phyloP scores from a whole-genome alignment of 2,329 filamentous ascomycete genomes.

The Amauroascus niger region DNA sequence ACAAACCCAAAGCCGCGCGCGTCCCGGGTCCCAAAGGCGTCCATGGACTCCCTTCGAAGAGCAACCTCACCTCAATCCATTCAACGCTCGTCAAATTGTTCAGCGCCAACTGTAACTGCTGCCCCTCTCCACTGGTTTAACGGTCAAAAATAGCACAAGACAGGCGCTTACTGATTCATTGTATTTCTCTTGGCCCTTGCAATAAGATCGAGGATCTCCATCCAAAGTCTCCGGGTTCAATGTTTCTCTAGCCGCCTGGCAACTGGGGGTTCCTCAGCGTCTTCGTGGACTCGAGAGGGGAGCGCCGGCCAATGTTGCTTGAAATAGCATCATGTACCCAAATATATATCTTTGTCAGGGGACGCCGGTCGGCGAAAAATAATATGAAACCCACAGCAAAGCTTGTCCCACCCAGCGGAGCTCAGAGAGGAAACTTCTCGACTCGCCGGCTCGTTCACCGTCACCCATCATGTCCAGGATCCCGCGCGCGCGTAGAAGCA shows the following conservation, averaged over 20 bases:
- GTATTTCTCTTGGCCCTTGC: background rate
- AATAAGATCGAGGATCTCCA: background rate
- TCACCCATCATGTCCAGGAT: background rate
- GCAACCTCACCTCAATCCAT: slow-evolving; percentile 2
- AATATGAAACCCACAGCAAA: slow-evolving; percentile 3
- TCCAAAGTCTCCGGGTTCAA: background rate
- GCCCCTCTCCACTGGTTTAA: background rate
- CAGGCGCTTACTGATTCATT: background rate
- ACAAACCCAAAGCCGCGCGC: slow-evolving; percentile 6
- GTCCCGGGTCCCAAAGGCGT: too few relatives aligned
- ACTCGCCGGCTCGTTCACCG: background rate
- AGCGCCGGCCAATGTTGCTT: background rate
- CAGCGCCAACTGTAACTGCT: slow-evolving; percentile 10
- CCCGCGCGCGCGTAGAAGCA: slow-evolving; percentile 6
- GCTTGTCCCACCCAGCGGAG: slow-evolving; percentile 5
- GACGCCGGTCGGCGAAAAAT: background rate
- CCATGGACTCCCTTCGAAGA: too few relatives aligned
- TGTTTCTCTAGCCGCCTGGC: slow-evolving; percentile 6
- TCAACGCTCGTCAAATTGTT: background rate
- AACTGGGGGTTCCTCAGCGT: background rate
- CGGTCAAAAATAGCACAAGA: slow-evolving; percentile 7
- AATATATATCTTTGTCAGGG: slow-evolving; percentile 4
- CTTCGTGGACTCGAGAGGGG: background rate
- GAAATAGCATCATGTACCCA: background rate
- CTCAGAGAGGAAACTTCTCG: background rate